These are phyloP conservation scores for Spathaspora sp. DNA, from an alignment of 805 yeast species.

Conservation along the genomic window DNA sequence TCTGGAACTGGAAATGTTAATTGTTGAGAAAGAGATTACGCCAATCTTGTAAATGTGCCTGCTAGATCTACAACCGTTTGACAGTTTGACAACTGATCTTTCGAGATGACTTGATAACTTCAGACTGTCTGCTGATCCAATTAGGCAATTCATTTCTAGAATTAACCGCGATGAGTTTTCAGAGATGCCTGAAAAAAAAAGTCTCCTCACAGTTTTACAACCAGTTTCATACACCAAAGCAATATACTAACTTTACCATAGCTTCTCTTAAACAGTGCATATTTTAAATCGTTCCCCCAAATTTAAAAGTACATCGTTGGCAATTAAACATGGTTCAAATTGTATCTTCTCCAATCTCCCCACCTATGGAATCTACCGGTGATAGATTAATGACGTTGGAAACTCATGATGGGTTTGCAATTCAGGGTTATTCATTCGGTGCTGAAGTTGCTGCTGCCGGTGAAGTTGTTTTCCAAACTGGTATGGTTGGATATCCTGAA, in stretches of 20 bases:
- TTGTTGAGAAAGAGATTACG: conserved; percentile 10
- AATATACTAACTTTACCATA: not conserved
- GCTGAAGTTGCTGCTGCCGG: conserved; percentile 87
- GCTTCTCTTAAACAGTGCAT: not conserved
- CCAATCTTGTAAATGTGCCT: not conserved
- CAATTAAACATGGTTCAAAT: not conserved
- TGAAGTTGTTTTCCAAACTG: conserved; percentile 98
- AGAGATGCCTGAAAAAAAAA: not conserved
- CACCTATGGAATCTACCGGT: conserved; percentile 81
- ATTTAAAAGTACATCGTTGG: not conserved
- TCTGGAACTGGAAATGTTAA: conserved; percentile 5
- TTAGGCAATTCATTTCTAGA: not conserved
- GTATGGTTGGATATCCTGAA: conserved; percentile 99
- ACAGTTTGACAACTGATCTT: not conserved
- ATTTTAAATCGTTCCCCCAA: not conserved
- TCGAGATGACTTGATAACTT: too few species aligned
- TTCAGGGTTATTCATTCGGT: conserved; percentile 97
- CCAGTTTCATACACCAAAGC: not conserved
- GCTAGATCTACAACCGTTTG: not conserved
- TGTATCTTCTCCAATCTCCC: conserved; percentile 81
- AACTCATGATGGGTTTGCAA: conserved; percentile 77
- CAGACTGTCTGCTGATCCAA: too few species aligned
- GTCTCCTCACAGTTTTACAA: not conserved
- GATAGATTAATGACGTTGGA: conserved; percentile 85
- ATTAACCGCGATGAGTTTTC: conserved; percentile 1